phyloP scores from a whole-genome alignment of 805 yeast genomes.

The Cyberlindnera americana region DNA sequence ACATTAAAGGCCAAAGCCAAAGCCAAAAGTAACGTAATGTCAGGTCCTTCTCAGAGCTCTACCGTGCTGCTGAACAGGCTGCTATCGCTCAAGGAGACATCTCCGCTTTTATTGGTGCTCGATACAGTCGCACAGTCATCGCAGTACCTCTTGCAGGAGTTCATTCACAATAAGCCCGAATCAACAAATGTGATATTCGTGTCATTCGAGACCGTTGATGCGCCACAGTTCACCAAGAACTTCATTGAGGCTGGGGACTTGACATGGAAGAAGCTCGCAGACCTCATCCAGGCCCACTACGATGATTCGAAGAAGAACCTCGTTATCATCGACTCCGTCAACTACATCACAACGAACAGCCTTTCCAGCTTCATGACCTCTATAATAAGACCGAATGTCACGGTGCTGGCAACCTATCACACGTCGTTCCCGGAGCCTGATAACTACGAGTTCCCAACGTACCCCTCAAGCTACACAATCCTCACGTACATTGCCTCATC shows the following conservation, averaged over 20 bases:
- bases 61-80: conserved; percentile 65
- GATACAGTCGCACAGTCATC: conserved; percentile 77
- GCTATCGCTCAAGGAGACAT: conserved; percentile 62
- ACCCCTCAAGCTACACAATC: conserved; percentile 51
- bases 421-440: conserved; percentile 36
- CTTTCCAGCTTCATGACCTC: conserved; percentile 49
- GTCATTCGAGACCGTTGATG: conserved; percentile 62
- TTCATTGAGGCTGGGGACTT: conserved; percentile 43
- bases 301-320: conserved; percentile 32
- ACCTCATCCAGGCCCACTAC: conserved; percentile 16
- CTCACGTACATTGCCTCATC: conserved; percentile 73
- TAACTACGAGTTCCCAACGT: conserved; percentile 32
- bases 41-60: conserved; percentile 34
- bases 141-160: conserved; percentile 50
- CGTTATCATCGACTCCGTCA: conserved; percentile 65
- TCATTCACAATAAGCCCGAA: conserved; percentile 39
- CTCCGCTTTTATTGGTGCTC: conserved; percentile 66
- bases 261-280: conserved; percentile 26
- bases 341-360: conserved; percentile 45
- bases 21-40: neutral
- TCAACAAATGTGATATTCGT: conserved; percentile 45
- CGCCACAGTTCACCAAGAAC: conserved; percentile 46
- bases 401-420: conserved; percentile 48
- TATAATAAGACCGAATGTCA: conserved; percentile 43
- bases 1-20: no score